Evolutionary conservation across 2,329 filamentous ascomycete genomes (phyloP).

Genomic region (Colletotrichum lentis): DNA sequence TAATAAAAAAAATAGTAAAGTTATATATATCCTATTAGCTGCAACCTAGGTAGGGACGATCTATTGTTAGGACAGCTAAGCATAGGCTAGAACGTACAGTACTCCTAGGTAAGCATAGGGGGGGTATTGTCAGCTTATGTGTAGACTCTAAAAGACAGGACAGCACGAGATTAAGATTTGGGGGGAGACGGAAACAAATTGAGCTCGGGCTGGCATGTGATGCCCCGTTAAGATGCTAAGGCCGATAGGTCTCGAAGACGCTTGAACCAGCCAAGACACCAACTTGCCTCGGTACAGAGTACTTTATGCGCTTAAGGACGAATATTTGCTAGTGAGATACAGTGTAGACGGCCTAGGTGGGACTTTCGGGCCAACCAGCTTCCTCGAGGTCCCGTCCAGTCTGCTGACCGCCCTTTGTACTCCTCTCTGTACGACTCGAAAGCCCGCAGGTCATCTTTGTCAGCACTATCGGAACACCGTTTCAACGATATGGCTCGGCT

Average conservation of each 20-base stretch:
- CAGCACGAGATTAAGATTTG: constrained; percentile 25
- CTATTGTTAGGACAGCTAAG: too few relatives aligned
- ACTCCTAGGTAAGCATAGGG: too few relatives aligned
- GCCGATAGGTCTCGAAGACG: neutral
- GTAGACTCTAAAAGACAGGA: too few relatives aligned
- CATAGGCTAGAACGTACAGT: too few relatives aligned
- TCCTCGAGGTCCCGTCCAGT: neutral
- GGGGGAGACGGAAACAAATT: neutral
- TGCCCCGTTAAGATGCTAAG: constrained; percentile 32
- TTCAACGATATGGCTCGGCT: constrained; percentile 23
- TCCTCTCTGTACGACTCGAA: neutral
- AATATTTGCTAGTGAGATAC: neutral
- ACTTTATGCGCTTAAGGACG: too few relatives aligned
- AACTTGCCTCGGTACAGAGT: too few relatives aligned
- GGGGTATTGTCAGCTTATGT: too few relatives aligned
- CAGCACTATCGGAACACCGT: constrained; percentile 1
- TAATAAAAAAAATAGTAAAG: too few relatives aligned
- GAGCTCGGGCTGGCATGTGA: constrained; percentile 38
- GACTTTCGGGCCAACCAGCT: neutral
- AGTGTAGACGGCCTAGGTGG: neutral
- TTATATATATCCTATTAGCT: too few relatives aligned
- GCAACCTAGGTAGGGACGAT: too few relatives aligned
- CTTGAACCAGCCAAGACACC: neutral
- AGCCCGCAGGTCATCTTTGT: neutral
- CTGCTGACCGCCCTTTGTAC: constrained; percentile 22